Conservation (phyloP, 441 rosid genomes). For the Erysimum cheiri region DNA sequence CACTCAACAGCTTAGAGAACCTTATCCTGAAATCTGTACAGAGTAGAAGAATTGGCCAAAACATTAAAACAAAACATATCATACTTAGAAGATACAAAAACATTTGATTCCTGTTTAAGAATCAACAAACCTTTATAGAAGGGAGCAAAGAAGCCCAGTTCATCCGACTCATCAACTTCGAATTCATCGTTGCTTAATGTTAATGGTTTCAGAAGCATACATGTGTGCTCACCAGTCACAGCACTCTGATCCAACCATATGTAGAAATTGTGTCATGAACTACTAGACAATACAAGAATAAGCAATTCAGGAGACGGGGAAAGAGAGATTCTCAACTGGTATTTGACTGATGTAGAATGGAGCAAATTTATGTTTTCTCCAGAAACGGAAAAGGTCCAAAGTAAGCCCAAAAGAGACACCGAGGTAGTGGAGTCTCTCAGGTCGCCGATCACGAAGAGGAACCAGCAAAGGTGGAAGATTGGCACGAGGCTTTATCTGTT, state of each 20-base stretch:
- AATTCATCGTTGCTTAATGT: conserved; percentile 74
- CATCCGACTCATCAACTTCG: conserved; percentile 65
- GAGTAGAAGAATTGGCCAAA: conserved; percentile 27
- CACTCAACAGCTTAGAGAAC: conserved; percentile 67
- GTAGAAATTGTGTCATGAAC: conserved; percentile 33
- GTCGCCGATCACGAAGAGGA: conserved; percentile 77
- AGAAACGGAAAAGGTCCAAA: conserved; percentile 91
- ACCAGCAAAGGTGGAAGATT: conserved; percentile 92
- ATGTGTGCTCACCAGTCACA: conserved; percentile 93
- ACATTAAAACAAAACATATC: conserved; percentile 12
- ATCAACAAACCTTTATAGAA: conserved; percentile 75
- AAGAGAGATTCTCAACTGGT: conserved; percentile 67
- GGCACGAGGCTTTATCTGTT: conserved; percentile 79
- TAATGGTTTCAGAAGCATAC: conserved; percentile 89
- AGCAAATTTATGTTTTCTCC: conserved; percentile 91
- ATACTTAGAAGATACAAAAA: conserved; percentile 3
- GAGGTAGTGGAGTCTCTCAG: conserved; percentile 92
- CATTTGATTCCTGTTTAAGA: conserved; percentile 13
- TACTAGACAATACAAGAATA: conserved; percentile 27
- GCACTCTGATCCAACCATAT: conserved; percentile 61
- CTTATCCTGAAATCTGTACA: conserved; percentile 76
- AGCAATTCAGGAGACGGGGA: conserved; percentile 21
- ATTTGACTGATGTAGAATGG: conserved; percentile 89
- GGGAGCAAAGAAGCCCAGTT: conserved; percentile 91
- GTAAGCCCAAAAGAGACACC: conserved; percentile 99